Percentiles rank a stretch among this genome's conserved stretches.
These are phyloP conservation scores for Ogataea trehaloabstinens DNA, from an alignment of 805 yeast species.

Conservation along the genomic window DNA sequence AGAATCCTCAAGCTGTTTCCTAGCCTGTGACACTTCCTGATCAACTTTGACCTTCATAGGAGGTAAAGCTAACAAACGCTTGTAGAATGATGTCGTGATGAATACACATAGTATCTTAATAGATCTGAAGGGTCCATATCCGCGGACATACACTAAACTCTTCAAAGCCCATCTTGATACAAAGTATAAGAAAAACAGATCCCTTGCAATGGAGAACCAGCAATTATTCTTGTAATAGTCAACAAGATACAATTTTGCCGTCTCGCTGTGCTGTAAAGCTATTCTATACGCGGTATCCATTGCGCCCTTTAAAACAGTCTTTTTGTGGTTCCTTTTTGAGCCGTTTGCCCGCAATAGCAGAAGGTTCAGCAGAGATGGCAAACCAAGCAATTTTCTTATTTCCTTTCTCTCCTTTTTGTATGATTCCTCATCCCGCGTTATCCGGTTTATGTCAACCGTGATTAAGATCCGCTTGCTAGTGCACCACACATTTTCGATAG, in stretches of 20 bases:
- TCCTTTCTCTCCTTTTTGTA: too few relatives aligned
- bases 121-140: slow-evolving; percentile 24
- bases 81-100: slow-evolving; percentile 10
- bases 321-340: too few relatives aligned
- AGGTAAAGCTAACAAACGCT: slow-evolving; percentile 20
- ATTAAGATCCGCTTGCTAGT: too few relatives aligned
- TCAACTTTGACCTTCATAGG: slow-evolving; percentile 55
- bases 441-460: too few relatives aligned
- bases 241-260: not conserved
- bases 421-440: too few relatives aligned
- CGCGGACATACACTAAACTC: slow-evolving; percentile 15
- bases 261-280: not conserved
- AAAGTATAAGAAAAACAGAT: slow-evolving; percentile 9
- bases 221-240: slow-evolving; percentile 10
- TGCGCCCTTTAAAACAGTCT: too few relatives aligned
- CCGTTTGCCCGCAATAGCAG: too few relatives aligned
- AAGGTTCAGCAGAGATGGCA: too few relatives aligned
- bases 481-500: too few relatives aligned
- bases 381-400: too few relatives aligned
- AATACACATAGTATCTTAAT: slow-evolving; percentile 4
- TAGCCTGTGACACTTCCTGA: slow-evolving; percentile 50
- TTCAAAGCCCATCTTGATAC: slow-evolving; percentile 5
- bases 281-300: not conserved
- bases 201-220: slow-evolving; percentile 6
- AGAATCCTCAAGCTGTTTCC: slow-evolving; percentile 49